Evolutionary conservation across 306 rosid species (phyloP).

Genomic region (Leucaena leucocephala): DNA sequence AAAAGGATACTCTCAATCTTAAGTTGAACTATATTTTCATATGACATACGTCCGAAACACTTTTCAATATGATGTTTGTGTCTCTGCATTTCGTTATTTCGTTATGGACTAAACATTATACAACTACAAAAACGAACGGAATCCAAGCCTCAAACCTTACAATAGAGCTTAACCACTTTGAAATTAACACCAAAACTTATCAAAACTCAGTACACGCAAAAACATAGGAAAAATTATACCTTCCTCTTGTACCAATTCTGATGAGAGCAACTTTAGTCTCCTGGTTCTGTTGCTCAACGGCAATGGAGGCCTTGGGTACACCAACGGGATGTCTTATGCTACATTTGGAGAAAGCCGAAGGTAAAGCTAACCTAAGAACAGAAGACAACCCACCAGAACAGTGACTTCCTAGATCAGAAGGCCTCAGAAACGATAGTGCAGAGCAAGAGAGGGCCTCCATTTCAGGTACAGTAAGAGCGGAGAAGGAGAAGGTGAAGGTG

Average conservation of each 20-base stretch:
- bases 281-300: constrained; percentile 65
- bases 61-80: background rate
- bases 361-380: constrained; percentile 35
- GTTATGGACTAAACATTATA: background rate
- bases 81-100: background rate
- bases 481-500: background rate
- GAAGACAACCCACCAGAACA: background rate
- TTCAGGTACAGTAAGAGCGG: background rate
- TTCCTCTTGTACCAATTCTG: constrained; percentile 90
- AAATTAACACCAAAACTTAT: background rate
- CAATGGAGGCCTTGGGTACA: constrained; percentile 63
- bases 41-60: background rate
- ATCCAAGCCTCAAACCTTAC: background rate
- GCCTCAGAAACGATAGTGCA: background rate
- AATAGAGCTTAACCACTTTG: background rate
- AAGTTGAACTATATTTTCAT: background rate
- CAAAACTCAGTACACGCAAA: background rate
- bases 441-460: constrained; percentile 34
- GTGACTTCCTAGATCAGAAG: background rate
- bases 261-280: constrained; percentile 62
- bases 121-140: background rate
- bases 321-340: constrained; percentile 33
- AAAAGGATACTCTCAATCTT: background rate
- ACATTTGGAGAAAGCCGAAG: constrained; percentile 41
- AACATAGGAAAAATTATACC: constrained; percentile 48